A percentile compares a stretch with the other conserved stretches of the same genome.
Conservation (phyloP, 2,329 filamentous ascomycete species). For the Cladosporium sp. region DNA sequence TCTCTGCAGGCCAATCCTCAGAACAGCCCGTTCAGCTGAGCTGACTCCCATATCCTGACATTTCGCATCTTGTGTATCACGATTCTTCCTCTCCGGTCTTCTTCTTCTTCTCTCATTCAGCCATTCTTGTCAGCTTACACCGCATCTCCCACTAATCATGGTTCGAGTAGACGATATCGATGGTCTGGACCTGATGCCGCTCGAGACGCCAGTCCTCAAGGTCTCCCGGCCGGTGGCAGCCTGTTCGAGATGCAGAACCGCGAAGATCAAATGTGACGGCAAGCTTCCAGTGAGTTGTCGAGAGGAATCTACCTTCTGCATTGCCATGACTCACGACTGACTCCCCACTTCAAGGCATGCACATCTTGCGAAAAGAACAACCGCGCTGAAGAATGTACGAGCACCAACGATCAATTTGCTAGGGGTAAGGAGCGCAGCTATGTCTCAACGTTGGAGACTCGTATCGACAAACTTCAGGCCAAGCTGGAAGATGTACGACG, state of each 20-base stretch:
- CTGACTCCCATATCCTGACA: conserved; percentile 1
- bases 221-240: conserved; percentile 77
- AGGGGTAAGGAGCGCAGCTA: conserved; percentile 95
- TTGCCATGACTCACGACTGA: neutral
- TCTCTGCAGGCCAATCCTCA: neutral
- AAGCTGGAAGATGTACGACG: conserved; percentile 63
- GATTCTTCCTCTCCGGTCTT: neutral
- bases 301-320: neutral
- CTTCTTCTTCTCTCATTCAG: neutral
- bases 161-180: conserved; percentile 21
- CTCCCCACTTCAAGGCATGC: conserved; percentile 55
- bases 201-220: conserved; percentile 58
- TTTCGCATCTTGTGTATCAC: neutral
- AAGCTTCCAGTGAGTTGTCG: conserved; percentile 63
- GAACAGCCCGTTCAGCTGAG: neutral
- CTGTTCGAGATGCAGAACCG: conserved; percentile 77
- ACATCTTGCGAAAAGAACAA: conserved; percentile 93
- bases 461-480: conserved; percentile 82
- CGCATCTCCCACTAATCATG: conserved; percentile 10
- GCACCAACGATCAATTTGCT: conserved; percentile 93
- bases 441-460: conserved; percentile 88
- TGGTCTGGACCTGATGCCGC: conserved; percentile 36
- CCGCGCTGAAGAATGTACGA: conserved; percentile 81
- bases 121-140: neutral
- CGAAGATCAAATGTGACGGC: conserved; percentile 97